Percentiles rank a stretch among this genome's conserved stretches.
These are phyloP conservation scores for Phytophthora idaei DNA, from an alignment of 352 stramenopile genomes.

Conservation along the genomic window DNA sequence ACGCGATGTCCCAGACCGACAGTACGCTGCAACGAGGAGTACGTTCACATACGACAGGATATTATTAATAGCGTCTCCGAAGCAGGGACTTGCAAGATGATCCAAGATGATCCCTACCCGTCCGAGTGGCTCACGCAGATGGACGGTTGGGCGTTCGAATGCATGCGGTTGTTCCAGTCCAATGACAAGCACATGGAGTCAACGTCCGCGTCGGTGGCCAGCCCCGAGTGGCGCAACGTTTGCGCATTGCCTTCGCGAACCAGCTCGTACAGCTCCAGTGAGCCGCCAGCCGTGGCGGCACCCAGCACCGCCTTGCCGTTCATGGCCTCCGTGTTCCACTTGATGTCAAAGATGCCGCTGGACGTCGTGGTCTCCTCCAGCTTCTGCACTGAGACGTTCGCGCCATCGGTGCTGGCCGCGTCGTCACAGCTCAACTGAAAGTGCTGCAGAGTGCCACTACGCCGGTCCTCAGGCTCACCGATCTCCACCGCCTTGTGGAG, in stretches of 20 bases:
- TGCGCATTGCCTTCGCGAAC: conserved; percentile 1
- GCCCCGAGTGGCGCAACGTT: conserved; percentile 41
- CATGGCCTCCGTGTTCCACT: conserved; percentile 68
- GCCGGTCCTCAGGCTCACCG: conserved; percentile 37
- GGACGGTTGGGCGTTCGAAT: conserved; percentile 46
- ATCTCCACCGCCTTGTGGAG: conserved; percentile 62
- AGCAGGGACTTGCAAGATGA: conserved; percentile 1
- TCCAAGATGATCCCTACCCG: conserved; percentile 49
- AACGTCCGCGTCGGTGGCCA: conserved; percentile 40
- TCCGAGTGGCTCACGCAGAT: conserved; percentile 86
- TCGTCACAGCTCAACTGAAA: conserved; percentile 55
- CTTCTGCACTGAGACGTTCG: conserved; percentile 48
- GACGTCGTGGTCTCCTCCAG: conserved; percentile 46
- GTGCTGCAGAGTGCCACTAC: conserved; percentile 73
- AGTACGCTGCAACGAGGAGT: conserved; percentile 34
- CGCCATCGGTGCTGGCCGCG: conserved; percentile 16
- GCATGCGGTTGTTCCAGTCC: conserved; percentile 84
- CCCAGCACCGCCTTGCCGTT: conserved; percentile 62
- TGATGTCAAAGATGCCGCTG: conserved; percentile 87
- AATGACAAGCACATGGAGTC: conserved; percentile 83
- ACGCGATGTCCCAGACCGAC: conserved; percentile 57
- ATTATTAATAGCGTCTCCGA: conserved; percentile 12
- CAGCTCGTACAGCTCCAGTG: conserved; percentile 71
- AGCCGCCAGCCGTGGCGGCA: conserved; percentile 64
- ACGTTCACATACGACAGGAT: conserved; percentile 2